Conservation (phyloP, 805 yeast species). For the Kuraishia floccosa region DNA sequence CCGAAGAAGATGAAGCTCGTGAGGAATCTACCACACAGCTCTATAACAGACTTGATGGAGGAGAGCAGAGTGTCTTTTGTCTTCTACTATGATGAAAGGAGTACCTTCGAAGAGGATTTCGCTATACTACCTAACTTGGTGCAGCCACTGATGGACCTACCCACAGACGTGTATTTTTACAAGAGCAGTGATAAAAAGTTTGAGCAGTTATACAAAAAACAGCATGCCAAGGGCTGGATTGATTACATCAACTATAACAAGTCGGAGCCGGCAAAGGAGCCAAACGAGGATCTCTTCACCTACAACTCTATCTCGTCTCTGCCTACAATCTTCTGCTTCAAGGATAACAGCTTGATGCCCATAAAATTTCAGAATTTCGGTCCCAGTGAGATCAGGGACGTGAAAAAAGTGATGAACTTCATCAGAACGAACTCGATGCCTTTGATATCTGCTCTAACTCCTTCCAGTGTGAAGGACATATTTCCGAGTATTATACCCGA, state of each 20-base stretch:
- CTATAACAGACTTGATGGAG: conserved; percentile 14
- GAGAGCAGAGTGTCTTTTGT: conserved; percentile 40
- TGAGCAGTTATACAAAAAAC: conserved; percentile 25
- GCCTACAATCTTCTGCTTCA: conserved; percentile 54
- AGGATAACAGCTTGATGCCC: conserved; percentile 41
- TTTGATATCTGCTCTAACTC: conserved; percentile 37
- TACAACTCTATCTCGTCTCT: conserved; percentile 43
- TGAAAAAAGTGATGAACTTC: conserved; percentile 35
- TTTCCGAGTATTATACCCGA: conserved; percentile 22
- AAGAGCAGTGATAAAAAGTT: conserved; percentile 34
- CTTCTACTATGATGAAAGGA: conserved; percentile 37
- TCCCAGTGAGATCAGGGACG: conserved; percentile 50
- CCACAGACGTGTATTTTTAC: conserved; percentile 40
- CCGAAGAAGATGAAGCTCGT: conserved; percentile 10
- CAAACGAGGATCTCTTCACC: conserved; percentile 32
- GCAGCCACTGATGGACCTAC: conserved; percentile 47
- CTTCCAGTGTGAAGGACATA: conserved; percentile 19
- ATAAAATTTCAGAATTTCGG: conserved; percentile 48
- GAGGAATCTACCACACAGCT: conserved; percentile 5
- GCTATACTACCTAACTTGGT: conserved; percentile 47
- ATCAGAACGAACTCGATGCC: conserved; percentile 39
- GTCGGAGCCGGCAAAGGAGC: conserved; percentile 18
- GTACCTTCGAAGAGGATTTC: conserved; percentile 49
- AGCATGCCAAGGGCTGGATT: conserved; percentile 19
- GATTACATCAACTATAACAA: conserved; percentile 31